Evolutionary conservation across 2,329 filamentous ascomycete genomes (phyloP).

Genomic region (Tolypocladium pustulatum): DNA sequence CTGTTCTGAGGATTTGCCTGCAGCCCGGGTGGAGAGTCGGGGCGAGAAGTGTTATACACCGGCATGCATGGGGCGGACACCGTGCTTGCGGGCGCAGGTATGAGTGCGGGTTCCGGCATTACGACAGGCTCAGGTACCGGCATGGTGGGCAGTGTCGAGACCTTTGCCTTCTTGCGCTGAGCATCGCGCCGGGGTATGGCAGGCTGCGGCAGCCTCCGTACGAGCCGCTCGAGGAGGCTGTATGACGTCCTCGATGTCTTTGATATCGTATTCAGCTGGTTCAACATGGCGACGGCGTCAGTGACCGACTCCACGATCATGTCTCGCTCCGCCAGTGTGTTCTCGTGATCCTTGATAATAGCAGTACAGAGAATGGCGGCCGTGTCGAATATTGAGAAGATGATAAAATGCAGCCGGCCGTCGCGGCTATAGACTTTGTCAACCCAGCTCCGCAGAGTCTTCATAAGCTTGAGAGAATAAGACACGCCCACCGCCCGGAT

Average conservation of each 20-base stretch:
- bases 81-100: not conserved
- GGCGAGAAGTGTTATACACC: not conserved
- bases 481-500: conserved; percentile 29
- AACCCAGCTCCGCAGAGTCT: conserved; percentile 27
- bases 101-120: not conserved
- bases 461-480: conserved; percentile 29
- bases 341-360: conserved; percentile 33
- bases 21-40: not conserved
- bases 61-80: not conserved
- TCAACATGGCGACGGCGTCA: conserved; percentile 20
- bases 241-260: conserved; percentile 23
- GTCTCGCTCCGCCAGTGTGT: conserved; percentile 25
- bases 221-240: conserved; percentile 20
- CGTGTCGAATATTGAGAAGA: conserved; percentile 41
- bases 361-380: conserved; percentile 38
- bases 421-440: conserved; percentile 32
- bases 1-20: not conserved
- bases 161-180: conserved; percentile 1
- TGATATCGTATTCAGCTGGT: conserved; percentile 18
- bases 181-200: not conserved
- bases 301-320: conserved; percentile 27
- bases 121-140: not conserved
- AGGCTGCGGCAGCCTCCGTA: conserved; percentile 13
- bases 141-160: not conserved
- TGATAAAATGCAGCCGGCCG: conserved; percentile 38